Evolutionary conservation across 495 filamentous ascomycete species (phyloP).

Genomic region (Chaetomidium leptoderma): DNA sequence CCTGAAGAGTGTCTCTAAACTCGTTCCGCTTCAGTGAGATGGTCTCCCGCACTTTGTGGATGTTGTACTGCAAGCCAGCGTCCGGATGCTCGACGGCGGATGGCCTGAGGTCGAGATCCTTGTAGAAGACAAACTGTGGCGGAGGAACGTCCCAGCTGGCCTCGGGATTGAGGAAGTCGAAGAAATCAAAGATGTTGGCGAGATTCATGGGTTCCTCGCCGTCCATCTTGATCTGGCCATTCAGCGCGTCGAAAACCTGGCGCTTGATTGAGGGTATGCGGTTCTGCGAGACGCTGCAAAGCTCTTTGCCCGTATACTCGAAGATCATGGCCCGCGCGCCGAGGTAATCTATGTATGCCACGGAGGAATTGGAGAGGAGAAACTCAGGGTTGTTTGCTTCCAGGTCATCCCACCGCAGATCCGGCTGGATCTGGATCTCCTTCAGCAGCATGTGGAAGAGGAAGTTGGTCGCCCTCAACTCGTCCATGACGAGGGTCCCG

Average conservation of each 20-base stretch:
- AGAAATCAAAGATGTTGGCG: constrained; percentile 80
- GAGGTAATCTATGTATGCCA: constrained; percentile 68
- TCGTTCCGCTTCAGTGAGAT: constrained; percentile 54
- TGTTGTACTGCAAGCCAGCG: constrained; percentile 49
- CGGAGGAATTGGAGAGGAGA: constrained; percentile 56
- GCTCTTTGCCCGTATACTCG: constrained; percentile 78
- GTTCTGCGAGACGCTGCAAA: constrained; percentile 67
- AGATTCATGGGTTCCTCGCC: constrained; percentile 58
- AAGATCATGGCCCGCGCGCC: constrained; percentile 66
- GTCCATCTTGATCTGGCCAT: constrained; percentile 64
- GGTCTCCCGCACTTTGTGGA: constrained; percentile 62
- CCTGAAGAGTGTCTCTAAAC: constrained; percentile 42
- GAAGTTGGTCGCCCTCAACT: constrained; percentile 72
- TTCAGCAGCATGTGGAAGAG: constrained; percentile 63
- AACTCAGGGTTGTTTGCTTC: constrained; percentile 52
- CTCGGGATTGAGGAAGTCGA: constrained; percentile 81
- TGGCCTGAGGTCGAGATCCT: constrained; percentile 56
- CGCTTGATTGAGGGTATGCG: constrained; percentile 70
- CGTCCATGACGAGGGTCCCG: constrained; percentile 61
- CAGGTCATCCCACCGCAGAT: constrained; percentile 65
- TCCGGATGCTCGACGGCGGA: constrained; percentile 53
- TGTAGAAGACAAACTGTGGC: constrained; percentile 54
- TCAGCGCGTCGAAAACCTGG: constrained; percentile 70
- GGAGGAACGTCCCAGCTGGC: constrained; percentile 43
- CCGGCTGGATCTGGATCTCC: constrained; percentile 59